phyloP scores from a whole-genome alignment of 768 basidiomycete species.

The Plicaturopsis crispa region DNA sequence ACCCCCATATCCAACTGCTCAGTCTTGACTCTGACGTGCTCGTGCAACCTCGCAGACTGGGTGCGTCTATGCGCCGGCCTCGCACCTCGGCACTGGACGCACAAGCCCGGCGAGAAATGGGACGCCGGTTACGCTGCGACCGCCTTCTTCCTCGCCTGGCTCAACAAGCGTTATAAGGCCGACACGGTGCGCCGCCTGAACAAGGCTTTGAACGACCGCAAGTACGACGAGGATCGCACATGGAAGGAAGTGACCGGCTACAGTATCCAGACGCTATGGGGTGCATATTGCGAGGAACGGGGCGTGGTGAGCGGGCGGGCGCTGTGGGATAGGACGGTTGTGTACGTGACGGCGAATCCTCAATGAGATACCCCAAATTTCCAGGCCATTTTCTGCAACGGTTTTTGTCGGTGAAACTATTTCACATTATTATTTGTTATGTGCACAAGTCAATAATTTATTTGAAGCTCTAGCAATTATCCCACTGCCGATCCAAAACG shows the following conservation, averaged over 20 bases:
- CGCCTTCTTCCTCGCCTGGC: constrained; percentile 69
- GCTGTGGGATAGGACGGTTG: constrained; percentile 6
- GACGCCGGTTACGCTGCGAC: constrained; percentile 73
- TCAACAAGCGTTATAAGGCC: constrained; percentile 41
- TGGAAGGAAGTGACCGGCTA: constrained; percentile 48
- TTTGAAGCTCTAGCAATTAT: no score
- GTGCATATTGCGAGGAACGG: constrained; percentile 38
- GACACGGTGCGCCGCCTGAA: constrained; percentile 57
- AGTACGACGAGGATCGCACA: constrained; percentile 42
- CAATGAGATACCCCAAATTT: constrained; percentile 9
- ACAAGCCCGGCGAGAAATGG: constrained; percentile 43
- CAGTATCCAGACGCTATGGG: constrained; percentile 51
- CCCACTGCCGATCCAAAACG: no score
- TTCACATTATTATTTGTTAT: no score
- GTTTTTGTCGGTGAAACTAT: constrained; percentile 9
- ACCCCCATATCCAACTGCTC: background rate
- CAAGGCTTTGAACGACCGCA: constrained; percentile 34
- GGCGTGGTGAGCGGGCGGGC: constrained; percentile 6
- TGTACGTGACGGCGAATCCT: constrained; percentile 8
- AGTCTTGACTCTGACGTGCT: background rate
- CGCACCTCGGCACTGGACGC: constrained; percentile 66
- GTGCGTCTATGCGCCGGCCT: constrained; percentile 56
- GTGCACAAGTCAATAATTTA: no score
- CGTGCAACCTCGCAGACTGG: constrained; percentile 41
- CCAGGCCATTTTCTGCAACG: constrained; percentile 1